A percentile compares a stretch with the other conserved stretches of the same genome.
phyloP scores from a whole-genome alignment of 1,139 yeast species.

The Ogataea hybrid region DNA sequence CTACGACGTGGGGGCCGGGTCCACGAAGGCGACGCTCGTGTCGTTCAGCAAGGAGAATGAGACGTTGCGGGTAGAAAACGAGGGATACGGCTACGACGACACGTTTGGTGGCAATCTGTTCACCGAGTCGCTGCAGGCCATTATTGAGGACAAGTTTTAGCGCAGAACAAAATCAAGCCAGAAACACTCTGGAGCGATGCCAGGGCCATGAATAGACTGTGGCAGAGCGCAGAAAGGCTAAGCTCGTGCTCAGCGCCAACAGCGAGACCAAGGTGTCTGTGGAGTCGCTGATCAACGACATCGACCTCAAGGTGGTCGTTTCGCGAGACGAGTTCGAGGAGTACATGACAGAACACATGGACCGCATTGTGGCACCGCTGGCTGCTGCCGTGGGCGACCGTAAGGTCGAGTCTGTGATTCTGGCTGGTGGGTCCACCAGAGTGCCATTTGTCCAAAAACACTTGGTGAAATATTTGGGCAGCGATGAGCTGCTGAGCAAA shows the following conservation, averaged over 20 bases:
- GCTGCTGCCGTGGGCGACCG: conserved; percentile 38
- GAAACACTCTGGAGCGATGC: too few relatives aligned
- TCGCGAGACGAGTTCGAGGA: conserved; percentile 79
- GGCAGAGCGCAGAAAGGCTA: conserved; percentile 85
- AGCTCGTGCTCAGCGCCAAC: conserved; percentile 83
- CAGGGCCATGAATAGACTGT: conserved; percentile 65
- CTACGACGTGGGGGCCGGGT: too few relatives aligned
- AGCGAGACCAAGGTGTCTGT: conserved; percentile 68
- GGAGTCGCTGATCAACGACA: conserved; percentile 67
- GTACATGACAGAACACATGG: conserved; percentile 41
- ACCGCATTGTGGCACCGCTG: conserved; percentile 55
- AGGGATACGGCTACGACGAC: too few relatives aligned
- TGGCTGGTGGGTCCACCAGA: conserved; percentile 91
- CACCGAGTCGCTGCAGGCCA: too few relatives aligned
- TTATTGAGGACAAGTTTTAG: too few relatives aligned
- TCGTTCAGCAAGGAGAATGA: too few relatives aligned
- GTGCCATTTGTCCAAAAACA: conserved; percentile 80
- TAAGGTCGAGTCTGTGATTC: conserved; percentile 64
- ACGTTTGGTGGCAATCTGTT: too few relatives aligned
- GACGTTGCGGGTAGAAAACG: too few relatives aligned
- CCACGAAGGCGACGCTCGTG: too few relatives aligned
- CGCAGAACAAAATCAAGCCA: too few relatives aligned
- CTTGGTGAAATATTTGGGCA: conserved; percentile 45
- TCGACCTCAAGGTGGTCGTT: conserved; percentile 66
- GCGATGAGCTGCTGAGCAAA: conserved; percentile 63